These are phyloP conservation scores for Silene vulgaris DNA, from an alignment of 179 eudicot species.

Conservation along the genomic window DNA sequence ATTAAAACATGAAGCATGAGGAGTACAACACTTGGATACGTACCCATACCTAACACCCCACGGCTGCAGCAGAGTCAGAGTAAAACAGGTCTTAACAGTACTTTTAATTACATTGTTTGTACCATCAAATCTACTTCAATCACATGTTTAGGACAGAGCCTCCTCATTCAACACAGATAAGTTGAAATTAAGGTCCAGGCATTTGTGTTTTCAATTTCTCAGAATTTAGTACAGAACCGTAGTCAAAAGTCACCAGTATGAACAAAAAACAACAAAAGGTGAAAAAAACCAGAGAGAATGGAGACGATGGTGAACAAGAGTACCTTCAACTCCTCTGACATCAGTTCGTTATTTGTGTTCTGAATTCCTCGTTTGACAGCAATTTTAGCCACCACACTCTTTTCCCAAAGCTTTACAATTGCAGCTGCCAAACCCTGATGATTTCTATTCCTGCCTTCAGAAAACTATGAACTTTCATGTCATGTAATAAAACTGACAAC, in stretches of 20 bases:
- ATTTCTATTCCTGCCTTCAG: constrained; percentile 86
- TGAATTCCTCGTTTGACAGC: constrained; percentile 98
- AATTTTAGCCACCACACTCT: constrained; percentile 84
- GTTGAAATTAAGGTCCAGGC: background rate
- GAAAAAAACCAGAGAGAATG: background rate
- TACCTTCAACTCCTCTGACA: constrained; percentile 95
- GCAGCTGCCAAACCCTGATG: constrained; percentile 96
- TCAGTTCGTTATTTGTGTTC: constrained; percentile 86
- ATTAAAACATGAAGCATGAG: background rate
- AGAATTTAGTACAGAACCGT: background rate
- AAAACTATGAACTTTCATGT: constrained; percentile 21
- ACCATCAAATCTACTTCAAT: background rate
- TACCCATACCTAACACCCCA: background rate
- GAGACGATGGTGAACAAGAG: constrained; percentile 14
- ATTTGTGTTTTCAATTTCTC: constrained; percentile 3
- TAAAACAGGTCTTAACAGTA: background rate
- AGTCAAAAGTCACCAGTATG: background rate
- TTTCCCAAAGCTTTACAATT: constrained; percentile 94
- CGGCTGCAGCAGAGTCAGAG: background rate
- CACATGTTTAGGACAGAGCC: background rate
- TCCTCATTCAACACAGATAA: background rate
- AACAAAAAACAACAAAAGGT: background rate
- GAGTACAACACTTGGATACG: background rate
- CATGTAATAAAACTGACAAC: constrained; percentile 13
- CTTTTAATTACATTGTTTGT: background rate